A percentile compares a stretch with the other conserved stretches of the same genome.
Conservation (phyloP, 2,329 filamentous ascomycete genomes). For the Thielaviopsis musarum region DNA sequence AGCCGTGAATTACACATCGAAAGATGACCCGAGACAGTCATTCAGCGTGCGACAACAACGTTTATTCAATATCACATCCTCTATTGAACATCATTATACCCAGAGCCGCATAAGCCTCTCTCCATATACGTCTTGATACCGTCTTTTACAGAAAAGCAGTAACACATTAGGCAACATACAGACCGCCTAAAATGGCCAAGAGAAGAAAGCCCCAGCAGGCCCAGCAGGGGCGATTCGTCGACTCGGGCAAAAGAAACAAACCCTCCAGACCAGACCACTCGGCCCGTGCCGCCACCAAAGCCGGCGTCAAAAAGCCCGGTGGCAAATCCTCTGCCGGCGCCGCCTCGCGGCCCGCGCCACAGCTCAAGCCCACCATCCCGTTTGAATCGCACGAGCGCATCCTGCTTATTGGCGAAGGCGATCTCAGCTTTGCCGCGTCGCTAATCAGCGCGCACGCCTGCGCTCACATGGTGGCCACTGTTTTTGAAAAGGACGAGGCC, state of each 20-base stretch:
- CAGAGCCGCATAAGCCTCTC: too few species aligned
- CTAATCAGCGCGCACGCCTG: constrained; percentile 50
- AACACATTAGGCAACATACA: background rate
- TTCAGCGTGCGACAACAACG: background rate
- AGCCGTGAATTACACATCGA: background rate
- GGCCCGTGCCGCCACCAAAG: constrained; percentile 6
- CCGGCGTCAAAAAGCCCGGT: constrained; percentile 13
- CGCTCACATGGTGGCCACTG: constrained; percentile 50
- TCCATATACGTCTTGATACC: too few species aligned
- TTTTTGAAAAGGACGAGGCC: constrained; percentile 39
- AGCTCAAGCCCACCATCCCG: constrained; percentile 35
- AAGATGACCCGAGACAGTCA: background rate
- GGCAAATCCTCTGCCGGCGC: background rate
- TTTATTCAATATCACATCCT: background rate
- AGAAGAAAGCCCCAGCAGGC: constrained; percentile 26
- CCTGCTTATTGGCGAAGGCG: constrained; percentile 63
- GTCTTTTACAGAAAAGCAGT: background rate
- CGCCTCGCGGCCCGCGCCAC: constrained; percentile 3
- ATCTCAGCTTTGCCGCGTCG: constrained; percentile 60
- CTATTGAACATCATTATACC: too few species aligned
- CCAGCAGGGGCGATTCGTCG: constrained; percentile 6
- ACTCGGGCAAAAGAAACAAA: constrained; percentile 6
- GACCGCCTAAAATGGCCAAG: constrained; percentile 20
- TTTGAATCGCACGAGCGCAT: constrained; percentile 51
- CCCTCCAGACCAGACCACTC: constrained; percentile 11